Percentiles rank a stretch among this genome's conserved stretches.
Conservation (phyloP, 176 grass and related monocot genomes). For the Hordeum vulgare region MorexV3_pseudomolecules_assembly NC_058524.1:18353400-18353899, state of each 20-base stretch:
- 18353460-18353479: too few relatives aligned
- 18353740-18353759: background rate
- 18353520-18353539: too few relatives aligned
- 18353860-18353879: conserved; percentile 62
- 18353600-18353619: conserved; percentile 28
- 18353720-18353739: too few relatives aligned
- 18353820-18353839: conserved; percentile 37
- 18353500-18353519: too few relatives aligned
- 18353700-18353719: background rate
- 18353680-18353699: conserved; percentile 20
- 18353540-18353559: too few relatives aligned
- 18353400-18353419: background rate
- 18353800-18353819: conserved; percentile 28
- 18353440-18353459: too few relatives aligned
- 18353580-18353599: conserved; percentile 18
- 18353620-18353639: conserved; percentile 70
- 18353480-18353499: too few relatives aligned
- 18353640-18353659: conserved; percentile 90
- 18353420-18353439: too few relatives aligned
- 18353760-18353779: conserved; percentile 49
- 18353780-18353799: conserved; percentile 17
- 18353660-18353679: conserved; percentile 61
- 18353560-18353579: too few relatives aligned
- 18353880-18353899: background rate
- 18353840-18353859: conserved; percentile 54